Evolutionary conservation across 805 yeast genomes (phyloP), one percentile per base, ranked within the genome.

Genomic region (Yarrowia alimentaria): DNA sequence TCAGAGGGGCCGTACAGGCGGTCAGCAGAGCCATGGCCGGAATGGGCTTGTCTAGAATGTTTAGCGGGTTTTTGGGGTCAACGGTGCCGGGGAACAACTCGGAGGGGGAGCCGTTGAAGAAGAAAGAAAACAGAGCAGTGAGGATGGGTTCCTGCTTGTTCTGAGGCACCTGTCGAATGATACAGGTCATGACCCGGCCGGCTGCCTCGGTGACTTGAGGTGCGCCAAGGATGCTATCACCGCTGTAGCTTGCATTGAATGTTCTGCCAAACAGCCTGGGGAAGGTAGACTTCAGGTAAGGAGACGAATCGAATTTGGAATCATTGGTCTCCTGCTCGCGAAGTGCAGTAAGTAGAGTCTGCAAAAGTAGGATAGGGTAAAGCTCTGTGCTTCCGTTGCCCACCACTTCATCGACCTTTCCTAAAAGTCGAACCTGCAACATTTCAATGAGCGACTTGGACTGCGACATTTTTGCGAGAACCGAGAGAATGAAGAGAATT

Each of bases 361-460:
- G 45, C 24, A 68, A 32, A 5, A 65, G 54, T 2, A 60, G 54
- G 21, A 55, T 55, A 5, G 63, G 57, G 33, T 60, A 60, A 11
- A 38, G 51, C 3, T 26, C 26, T 11, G 55, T 54, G 5, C 51
- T 55, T 0, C 14, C 48, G 12, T 55, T 52, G 19, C n/a, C n/a
- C n/a, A n/a, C n/a, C n/a, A 64, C 54, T 5, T 53, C 51, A 32
- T 58, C 60, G 28, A 71, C 53, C 58, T 67, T 60, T 53, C 62
- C 61, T 22, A 68, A 52, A 14, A 75, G 57, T 38, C 78, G 61
- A 13, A 72, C 66, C 14, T 68, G 57, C 31, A 73, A 57, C 28
- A 64, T 61, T 56, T 76, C 70, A 52, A 70, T 61, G 26, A 71
- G 56, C 13, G 68, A 58, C 24, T 34, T 32, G 16, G 34, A 26